Conservation (phyloP, 129 eudicot species). For the Pulicaria dysenterica region DNA sequence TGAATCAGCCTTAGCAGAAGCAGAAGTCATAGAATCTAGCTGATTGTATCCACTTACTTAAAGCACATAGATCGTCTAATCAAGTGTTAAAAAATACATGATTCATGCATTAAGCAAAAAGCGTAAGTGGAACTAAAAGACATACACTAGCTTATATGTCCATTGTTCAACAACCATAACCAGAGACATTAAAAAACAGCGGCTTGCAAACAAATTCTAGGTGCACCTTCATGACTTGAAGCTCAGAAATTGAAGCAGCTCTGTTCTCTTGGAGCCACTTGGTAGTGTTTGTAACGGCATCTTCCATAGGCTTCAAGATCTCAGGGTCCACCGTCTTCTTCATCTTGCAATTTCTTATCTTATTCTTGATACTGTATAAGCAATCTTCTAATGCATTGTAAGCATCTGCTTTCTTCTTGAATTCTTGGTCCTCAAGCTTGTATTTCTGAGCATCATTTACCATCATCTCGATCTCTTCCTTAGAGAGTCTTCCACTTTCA, state of each 20-base stretch:
- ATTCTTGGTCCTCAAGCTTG: conserved; percentile 15
- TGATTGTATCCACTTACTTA: not conserved
- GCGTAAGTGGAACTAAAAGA: not conserved
- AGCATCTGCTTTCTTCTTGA: conserved; percentile 20
- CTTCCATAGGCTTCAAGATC: not conserved
- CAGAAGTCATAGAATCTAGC: not conserved
- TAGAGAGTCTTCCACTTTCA: conserved; percentile 12
- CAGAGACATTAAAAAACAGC: too few species aligned
- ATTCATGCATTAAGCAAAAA: not conserved
- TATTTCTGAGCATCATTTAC: conserved; percentile 1
- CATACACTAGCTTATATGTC: not conserved
- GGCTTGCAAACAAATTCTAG: conserved; percentile 6
- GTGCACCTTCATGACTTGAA: not conserved
- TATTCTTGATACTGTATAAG: conserved; percentile 20
- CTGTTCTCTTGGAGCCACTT: conserved; percentile 14
- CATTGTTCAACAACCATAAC: not conserved
- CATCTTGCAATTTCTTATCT: not conserved
- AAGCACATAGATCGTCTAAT: not conserved
- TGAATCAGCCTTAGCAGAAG: not conserved
- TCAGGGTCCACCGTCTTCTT: not conserved
- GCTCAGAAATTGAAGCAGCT: conserved; percentile 1
- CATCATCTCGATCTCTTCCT: conserved; percentile 30
- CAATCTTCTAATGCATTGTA: conserved; percentile 7
- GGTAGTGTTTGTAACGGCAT: not conserved
- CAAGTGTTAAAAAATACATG: not conserved